phyloP scores from a whole-genome alignment of 352 stramenopile genomes.

The Albugo laibachii region DNA sequence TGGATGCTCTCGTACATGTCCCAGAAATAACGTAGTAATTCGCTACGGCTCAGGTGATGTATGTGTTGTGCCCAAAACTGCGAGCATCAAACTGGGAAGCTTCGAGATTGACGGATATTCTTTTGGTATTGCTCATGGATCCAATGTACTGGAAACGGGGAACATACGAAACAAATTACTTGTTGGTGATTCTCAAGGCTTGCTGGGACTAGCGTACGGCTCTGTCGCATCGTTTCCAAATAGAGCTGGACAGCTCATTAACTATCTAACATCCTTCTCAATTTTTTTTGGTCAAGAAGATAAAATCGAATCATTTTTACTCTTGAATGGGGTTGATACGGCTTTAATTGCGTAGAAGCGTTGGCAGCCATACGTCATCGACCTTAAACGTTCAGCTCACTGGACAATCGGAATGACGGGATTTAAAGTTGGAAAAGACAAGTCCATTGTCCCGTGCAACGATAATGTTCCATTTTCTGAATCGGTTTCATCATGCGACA shows the following conservation, averaged over 20 bases:
- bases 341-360: constrained; percentile 22
- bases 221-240: constrained; percentile 28
- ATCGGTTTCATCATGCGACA: constrained; percentile 10
- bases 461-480: not conserved
- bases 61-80: constrained; percentile 24
- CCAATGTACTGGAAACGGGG: constrained; percentile 18
- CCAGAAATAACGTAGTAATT: constrained; percentile 17
- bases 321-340: constrained; percentile 48
- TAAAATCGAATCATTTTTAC: constrained; percentile 32
- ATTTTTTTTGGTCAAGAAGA: constrained; percentile 33
- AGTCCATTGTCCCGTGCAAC: constrained; percentile 19
- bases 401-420: constrained; percentile 51
- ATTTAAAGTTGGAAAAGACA: constrained; percentile 24
- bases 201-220: constrained; percentile 42
- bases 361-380: constrained; percentile 20
- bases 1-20: constrained; percentile 24
- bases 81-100: constrained; percentile 22
- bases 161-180: constrained; percentile 12
- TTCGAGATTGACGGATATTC: constrained; percentile 23
- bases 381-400: constrained; percentile 26
- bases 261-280: constrained; percentile 45
- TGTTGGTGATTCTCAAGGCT: constrained; percentile 23
- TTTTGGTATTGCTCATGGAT: constrained; percentile 27
- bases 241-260: constrained; percentile 22
- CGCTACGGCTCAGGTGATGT: constrained; percentile 42